Conservation (phyloP, 306 rosid species). For the Morella rubra region DNA sequence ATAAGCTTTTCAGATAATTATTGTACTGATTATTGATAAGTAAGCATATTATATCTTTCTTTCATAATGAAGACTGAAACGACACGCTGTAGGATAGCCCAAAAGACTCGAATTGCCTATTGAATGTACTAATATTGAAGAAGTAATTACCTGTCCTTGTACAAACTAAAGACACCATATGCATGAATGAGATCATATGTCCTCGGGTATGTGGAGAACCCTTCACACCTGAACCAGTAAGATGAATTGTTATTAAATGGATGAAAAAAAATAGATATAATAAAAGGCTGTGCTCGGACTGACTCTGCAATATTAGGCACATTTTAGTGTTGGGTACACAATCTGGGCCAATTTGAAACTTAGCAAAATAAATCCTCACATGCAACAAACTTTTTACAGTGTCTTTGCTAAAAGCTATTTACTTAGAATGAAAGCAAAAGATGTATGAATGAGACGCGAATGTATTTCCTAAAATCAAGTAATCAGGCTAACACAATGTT, state of each 20-base stretch:
- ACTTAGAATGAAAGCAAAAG: neutral
- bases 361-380: neutral
- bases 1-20: conserved; percentile 3
- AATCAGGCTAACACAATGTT: conserved; percentile 5
- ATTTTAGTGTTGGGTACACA: neutral
- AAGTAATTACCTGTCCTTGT: conserved; percentile 70
- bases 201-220: conserved; percentile 92
- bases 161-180: conserved; percentile 74
- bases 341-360: conserved; percentile 9
- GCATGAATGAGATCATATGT: conserved; percentile 96
- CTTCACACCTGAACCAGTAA: conserved; percentile 74
- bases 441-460: neutral
- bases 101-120: neutral
- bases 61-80: neutral
- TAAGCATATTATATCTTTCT: neutral
- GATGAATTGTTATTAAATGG: conserved; percentile 4
- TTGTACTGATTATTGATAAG: neutral
- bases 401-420: neutral
- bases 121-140: conserved; percentile 11
- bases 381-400: neutral
- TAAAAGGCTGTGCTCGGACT: neutral
- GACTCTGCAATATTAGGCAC: conserved; percentile 1
- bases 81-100: neutral
- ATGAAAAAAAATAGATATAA: neutral
- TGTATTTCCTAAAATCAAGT: neutral